These are phyloP conservation scores for Fusarium papillatum DNA, from an alignment of 2,329 filamentous ascomycete species.

Conservation along the genomic window DNA sequence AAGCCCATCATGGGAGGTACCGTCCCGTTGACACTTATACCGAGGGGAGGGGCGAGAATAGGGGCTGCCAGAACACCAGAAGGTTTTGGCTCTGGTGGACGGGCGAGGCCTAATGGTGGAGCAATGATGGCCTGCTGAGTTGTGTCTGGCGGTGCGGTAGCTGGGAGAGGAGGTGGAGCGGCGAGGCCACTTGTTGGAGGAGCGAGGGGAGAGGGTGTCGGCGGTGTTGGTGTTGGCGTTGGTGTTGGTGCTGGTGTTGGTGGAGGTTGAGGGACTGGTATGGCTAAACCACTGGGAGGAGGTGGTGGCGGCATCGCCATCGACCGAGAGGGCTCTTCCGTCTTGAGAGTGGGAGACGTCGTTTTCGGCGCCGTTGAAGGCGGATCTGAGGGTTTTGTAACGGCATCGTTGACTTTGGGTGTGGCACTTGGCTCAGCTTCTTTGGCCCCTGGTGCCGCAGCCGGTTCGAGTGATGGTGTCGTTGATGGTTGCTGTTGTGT, in stretches of 20 bases:
- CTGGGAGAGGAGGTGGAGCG: constrained; percentile 32
- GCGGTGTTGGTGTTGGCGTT: constrained; percentile 25
- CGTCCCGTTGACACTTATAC: constrained; percentile 43
- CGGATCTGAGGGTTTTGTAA: constrained; percentile 8
- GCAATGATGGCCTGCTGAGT: constrained; percentile 26
- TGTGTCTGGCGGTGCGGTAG: constrained; percentile 13
- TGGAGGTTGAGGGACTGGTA: constrained; percentile 28
- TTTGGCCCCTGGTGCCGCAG: neutral
- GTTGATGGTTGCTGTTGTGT: constrained; percentile 13
- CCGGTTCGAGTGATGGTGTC: constrained; percentile 1
- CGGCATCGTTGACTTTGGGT: constrained; percentile 14
- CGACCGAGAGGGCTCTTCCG: constrained; percentile 18
- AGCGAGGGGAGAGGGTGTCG: constrained; percentile 25
- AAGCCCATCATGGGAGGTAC: constrained; percentile 45
- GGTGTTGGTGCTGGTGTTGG: constrained; percentile 13
- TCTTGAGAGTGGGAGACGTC: constrained; percentile 10
- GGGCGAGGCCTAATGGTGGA: constrained; percentile 40
- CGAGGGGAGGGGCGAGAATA: constrained; percentile 52
- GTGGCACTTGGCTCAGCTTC: constrained; percentile 4
- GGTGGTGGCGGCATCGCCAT: constrained; percentile 41
- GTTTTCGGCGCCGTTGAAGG: neutral
- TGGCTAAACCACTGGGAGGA: constrained; percentile 34
- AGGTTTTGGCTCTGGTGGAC: constrained; percentile 43
- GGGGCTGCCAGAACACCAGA: constrained; percentile 54
- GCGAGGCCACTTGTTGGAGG: constrained; percentile 35